Conservation (phyloP, 2,329 filamentous ascomycete species). For the Pezicula neosporulosa region DNA sequence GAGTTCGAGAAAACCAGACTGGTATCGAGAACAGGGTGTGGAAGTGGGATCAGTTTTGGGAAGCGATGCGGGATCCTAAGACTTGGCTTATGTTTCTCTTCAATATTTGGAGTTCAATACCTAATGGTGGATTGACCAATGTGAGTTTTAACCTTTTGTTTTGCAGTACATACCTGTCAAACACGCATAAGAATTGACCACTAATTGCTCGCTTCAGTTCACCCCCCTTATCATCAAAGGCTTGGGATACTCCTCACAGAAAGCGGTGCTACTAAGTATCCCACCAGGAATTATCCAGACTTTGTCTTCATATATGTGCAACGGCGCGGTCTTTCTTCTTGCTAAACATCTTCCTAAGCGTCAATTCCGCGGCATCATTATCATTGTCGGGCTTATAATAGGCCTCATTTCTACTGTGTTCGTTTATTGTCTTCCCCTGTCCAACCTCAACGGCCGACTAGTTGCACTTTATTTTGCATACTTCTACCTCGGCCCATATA, state of each 20-base stretch:
- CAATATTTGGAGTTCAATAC: neutral
- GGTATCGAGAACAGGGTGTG: constrained; percentile 49
- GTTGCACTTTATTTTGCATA: neutral
- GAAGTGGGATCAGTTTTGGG: constrained; percentile 43
- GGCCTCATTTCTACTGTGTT: neutral
- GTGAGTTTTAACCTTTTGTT: neutral
- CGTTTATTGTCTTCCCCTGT: neutral
- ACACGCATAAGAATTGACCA: no score
- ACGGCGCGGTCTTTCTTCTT: neutral
- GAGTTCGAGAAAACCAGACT: constrained; percentile 51
- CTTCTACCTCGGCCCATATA: constrained; percentile 12
- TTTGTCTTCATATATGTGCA: neutral
- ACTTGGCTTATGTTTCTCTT: constrained; percentile 25
- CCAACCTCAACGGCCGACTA: neutral
- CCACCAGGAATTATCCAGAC: neutral
- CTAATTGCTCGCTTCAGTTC: neutral
- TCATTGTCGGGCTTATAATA: neutral
- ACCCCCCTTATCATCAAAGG: neutral
- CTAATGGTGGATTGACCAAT: neutral
- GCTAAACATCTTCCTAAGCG: neutral
- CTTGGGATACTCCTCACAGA: neutral
- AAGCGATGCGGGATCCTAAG: constrained; percentile 39
- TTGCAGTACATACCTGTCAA: neutral
- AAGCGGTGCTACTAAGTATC: neutral
- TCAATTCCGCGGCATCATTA: neutral